Evolutionary conservation across 768 basidiomycete species (phyloP).

Genomic region (Leucocoprinus leucothites): DNA sequence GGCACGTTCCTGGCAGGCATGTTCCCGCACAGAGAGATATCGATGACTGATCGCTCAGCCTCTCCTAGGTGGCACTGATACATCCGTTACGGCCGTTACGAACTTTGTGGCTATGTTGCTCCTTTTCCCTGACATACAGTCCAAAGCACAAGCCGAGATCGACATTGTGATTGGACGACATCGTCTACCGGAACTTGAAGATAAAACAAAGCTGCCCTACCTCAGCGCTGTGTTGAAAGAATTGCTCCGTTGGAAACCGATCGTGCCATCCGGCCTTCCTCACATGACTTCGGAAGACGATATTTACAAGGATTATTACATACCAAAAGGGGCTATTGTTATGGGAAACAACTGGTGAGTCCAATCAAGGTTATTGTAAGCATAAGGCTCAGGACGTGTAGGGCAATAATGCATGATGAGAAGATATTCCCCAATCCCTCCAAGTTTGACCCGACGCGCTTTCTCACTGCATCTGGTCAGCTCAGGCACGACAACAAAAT

Average conservation of each 20-base stretch:
- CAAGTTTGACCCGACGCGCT: conserved; percentile 19
- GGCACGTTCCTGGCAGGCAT: conserved; percentile 3
- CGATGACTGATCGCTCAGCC: not conserved
- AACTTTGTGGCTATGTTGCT: conserved; percentile 10
- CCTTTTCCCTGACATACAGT: conserved; percentile 29
- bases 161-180: conserved; percentile 28
- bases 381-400: too few relatives aligned
- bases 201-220: conserved; percentile 32
- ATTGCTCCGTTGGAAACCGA: conserved; percentile 23
- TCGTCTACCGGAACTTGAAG: conserved; percentile 32
- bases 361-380: not conserved
- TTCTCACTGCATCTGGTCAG: conserved; percentile 6
- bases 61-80: conserved; percentile 8
- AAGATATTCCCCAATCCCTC: conserved; percentile 17
- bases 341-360: conserved; percentile 25
- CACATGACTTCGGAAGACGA: conserved; percentile 30
- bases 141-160: conserved; percentile 37
- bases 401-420: conserved; percentile 11
- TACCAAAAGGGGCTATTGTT: conserved; percentile 34
- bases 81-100: conserved; percentile 5
- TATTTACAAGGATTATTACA: conserved; percentile 33
- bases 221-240: conserved; percentile 31
- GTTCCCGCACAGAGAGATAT: not conserved
- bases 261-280: conserved; percentile 23
- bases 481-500: not conserved